These are phyloP conservation scores for Suhomyces canberraensis DNA, from an alignment of 805 yeast species.

Conservation along the genomic window DNA sequence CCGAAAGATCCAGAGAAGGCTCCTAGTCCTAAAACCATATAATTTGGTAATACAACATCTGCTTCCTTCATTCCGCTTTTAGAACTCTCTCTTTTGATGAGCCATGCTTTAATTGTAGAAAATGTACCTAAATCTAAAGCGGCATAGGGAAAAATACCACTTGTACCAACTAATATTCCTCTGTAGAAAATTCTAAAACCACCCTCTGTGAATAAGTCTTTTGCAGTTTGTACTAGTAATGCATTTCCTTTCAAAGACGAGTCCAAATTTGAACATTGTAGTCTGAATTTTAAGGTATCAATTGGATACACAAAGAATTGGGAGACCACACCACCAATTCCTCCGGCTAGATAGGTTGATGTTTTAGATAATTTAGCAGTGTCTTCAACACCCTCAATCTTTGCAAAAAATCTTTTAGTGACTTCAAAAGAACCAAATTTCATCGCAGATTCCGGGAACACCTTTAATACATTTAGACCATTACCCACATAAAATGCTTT, in stretches of 20 bases:
- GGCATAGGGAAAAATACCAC: constrained; percentile 97
- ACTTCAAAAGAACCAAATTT: constrained; percentile 95
- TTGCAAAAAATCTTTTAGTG: constrained; percentile 70
- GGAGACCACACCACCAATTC: constrained; percentile 91
- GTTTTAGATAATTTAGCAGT: constrained; percentile 65
- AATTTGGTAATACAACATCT: constrained; percentile 73
- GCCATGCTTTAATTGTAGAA: constrained; percentile 76
- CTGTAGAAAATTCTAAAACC: constrained; percentile 79
- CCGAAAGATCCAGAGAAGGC: constrained; percentile 96
- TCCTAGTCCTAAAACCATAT: constrained; percentile 83
- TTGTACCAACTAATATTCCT: constrained; percentile 85
- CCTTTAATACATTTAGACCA: constrained; percentile 88
- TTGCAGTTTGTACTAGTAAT: constrained; percentile 64
- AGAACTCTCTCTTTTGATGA: constrained; percentile 60
- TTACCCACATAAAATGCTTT: constrained; percentile 91
- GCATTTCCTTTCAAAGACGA: constrained; percentile 57
- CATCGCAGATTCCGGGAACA: constrained; percentile 96
- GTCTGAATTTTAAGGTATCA: constrained; percentile 88
- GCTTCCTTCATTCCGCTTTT: constrained; percentile 49
- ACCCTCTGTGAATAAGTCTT: constrained; percentile 73
- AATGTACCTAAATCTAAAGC: constrained; percentile 95
- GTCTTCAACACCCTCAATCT: constrained; percentile 72
- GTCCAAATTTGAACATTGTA: constrained; percentile 87
- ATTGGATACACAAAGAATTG: constrained; percentile 93
- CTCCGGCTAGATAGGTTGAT: constrained; percentile 90